Evolutionary conservation across 805 yeast species (phyloP).

Genomic region (Tetrapisispora iriomotensis): DNA sequence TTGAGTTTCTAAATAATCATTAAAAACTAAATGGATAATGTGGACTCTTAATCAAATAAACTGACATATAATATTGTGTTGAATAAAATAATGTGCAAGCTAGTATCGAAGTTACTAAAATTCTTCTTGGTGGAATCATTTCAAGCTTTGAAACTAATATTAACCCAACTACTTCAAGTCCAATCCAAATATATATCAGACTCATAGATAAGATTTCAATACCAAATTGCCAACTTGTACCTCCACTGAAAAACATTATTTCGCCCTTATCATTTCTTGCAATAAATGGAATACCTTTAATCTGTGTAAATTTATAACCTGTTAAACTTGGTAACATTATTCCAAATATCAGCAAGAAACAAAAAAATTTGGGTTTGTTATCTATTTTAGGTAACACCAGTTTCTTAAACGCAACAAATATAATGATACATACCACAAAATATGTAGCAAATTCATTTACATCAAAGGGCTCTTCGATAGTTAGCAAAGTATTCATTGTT

Average conservation of each 20-base stretch:
- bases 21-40: slow-evolving; percentile 19
- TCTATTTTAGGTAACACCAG: slow-evolving; percentile 30
- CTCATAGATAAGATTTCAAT: slow-evolving; percentile 50
- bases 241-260: slow-evolving; percentile 55
- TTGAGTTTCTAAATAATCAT: background rate
- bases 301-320: slow-evolving; percentile 57
- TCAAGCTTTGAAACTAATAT: slow-evolving; percentile 29
- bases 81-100: slow-evolving; percentile 11
- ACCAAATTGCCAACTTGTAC: slow-evolving; percentile 61
- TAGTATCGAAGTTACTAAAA: slow-evolving; percentile 10
- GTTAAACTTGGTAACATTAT: slow-evolving; percentile 39
- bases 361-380: slow-evolving; percentile 19
- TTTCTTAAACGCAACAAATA: slow-evolving; percentile 42
- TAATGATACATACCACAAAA: slow-evolving; percentile 36
- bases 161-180: slow-evolving; percentile 33
- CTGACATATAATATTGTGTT: slow-evolving; percentile 19
- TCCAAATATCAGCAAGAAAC: slow-evolving; percentile 29
- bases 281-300: slow-evolving; percentile 53
- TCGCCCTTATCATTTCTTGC: slow-evolving; percentile 41
- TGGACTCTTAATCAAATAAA: slow-evolving; percentile 23
- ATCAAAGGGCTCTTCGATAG: slow-evolving; percentile 37
- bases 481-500: slow-evolving; percentile 35
- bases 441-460: slow-evolving; percentile 35
- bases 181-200: slow-evolving; percentile 40
- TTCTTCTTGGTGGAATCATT: slow-evolving; percentile 13